These are phyloP conservation scores for Ramalina peruviana DNA, from an alignment of 495 filamentous ascomycete species.

Conservation along the genomic window DNA sequence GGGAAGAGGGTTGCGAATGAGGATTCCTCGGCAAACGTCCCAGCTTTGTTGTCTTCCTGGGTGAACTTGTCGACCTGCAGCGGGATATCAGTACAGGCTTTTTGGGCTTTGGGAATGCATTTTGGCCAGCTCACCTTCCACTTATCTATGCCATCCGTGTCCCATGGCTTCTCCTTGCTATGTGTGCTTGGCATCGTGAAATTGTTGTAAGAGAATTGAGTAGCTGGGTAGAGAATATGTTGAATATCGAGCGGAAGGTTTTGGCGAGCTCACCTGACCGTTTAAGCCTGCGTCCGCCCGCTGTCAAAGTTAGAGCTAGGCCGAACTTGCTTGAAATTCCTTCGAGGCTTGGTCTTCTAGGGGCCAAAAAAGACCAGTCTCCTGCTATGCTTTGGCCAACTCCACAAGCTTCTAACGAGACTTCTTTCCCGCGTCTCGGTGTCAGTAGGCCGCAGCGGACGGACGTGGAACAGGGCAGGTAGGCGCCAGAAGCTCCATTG, in stretches of 20 bases:
- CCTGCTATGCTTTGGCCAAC: neutral
- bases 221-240: neutral
- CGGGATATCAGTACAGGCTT: neutral
- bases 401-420: neutral
- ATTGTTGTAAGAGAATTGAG: neutral
- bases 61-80: conserved; percentile 65
- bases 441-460: neutral
- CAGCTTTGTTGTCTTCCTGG: conserved; percentile 68
- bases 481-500: no score
- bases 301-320: neutral
- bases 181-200: conserved; percentile 75
- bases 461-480: neutral
- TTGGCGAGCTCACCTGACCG: neutral
- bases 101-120: neutral
- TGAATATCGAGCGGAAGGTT: neutral
- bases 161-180: conserved; percentile 93
- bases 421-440: neutral
- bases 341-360: no score
- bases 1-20: conserved; percentile 85
- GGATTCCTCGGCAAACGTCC: conserved; percentile 84
- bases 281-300: neutral
- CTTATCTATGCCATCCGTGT: conserved; percentile 94
- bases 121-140: conserved; percentile 55
- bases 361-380: no score
- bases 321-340: neutral